phyloP scores from a whole-genome alignment of 1,139 yeast genomes.

The Debaryomycetaceae sp. region DNA sequence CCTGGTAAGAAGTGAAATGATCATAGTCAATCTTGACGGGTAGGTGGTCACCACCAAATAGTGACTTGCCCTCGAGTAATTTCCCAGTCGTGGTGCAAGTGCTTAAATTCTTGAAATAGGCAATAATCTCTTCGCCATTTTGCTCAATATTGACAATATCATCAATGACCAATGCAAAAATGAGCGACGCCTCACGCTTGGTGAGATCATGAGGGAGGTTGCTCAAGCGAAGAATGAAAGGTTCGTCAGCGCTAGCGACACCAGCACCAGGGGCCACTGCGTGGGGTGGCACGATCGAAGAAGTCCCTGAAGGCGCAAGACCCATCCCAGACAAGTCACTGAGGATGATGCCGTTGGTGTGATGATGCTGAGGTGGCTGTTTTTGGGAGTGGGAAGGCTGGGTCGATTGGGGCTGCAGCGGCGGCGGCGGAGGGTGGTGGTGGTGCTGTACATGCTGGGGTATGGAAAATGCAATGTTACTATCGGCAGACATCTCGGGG shows the following conservation, averaged over 20 bases:
- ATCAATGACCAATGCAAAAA: conserved; percentile 79
- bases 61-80: conserved; percentile 57
- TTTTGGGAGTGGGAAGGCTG: too few species aligned
- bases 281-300: neutral
- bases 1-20: conserved; percentile 13
- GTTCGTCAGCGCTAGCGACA: conserved; percentile 1
- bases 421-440: conserved; percentile 12
- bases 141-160: conserved; percentile 60
- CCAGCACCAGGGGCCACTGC: neutral
- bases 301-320: neutral
- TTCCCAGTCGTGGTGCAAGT: conserved; percentile 72
- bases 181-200: conserved; percentile 67
- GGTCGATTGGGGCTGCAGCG: conserved; percentile 7
- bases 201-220: conserved; percentile 74
- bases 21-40: conserved; percentile 54
- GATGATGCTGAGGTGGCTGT: conserved; percentile 6
- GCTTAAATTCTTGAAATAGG: conserved; percentile 59
- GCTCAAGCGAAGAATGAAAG: conserved; percentile 34
- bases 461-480: conserved; percentile 6
- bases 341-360: conserved; percentile 1
- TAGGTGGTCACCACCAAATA: conserved; percentile 57
- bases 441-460: conserved; percentile 5
- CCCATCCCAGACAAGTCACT: neutral
- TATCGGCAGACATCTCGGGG: conserved; percentile 7
- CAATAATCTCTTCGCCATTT: conserved; percentile 40